Base-by-base conservation (phyloP, 495 filamentous ascomycete species). In the Podospora australis region DNA sequence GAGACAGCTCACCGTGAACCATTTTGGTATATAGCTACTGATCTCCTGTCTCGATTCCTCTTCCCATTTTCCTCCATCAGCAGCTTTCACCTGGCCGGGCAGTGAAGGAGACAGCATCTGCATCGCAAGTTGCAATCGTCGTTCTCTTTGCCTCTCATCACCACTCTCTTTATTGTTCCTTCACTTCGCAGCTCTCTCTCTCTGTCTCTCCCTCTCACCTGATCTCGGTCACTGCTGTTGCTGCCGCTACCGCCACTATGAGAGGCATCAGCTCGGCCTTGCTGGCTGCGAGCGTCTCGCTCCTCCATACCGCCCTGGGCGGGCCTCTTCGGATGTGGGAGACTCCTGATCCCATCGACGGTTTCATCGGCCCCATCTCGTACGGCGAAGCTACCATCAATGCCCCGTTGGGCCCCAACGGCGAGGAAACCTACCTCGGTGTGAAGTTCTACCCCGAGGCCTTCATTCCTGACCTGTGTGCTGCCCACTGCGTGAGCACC, bases 361-460 rank as follows among this genome's bases (percentile, higher is more conserved):
- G 53, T 11, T 55, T 48, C 44, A 9, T 17, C 13, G 53, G 53
- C n/a, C 53, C 53, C n/a, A 44, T 51, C 14, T 1, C 11, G 8
- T 51, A 48, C 28, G 53, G 48, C 21, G 36, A 55, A 22, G 38
- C 43, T 11, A 48, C 48, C 39, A 48, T 55, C 48, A 55, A 55
- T 23, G 53, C 53, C 0, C 53, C 53, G 16, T 20, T 55, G 13
- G 53, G 51, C 29, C 25, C 44, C 44, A 24, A 51, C 40, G 48
- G 53, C 32, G 42, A 40, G 24, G 44, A 55, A 1, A 55, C 53
- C 1, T 55, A 55, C 32, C 20, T 55, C 2, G 52, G 52, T 46
- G 22, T 39, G 17, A 55, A 55, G 39, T 55, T 47, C 48, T 55
- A 44, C 44, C 36, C 43, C 16, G 53, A 55, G 44, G 13, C 44